Conservation (phyloP, 345 rosid genomes). For the Aurinia saxatilis region DNA sequence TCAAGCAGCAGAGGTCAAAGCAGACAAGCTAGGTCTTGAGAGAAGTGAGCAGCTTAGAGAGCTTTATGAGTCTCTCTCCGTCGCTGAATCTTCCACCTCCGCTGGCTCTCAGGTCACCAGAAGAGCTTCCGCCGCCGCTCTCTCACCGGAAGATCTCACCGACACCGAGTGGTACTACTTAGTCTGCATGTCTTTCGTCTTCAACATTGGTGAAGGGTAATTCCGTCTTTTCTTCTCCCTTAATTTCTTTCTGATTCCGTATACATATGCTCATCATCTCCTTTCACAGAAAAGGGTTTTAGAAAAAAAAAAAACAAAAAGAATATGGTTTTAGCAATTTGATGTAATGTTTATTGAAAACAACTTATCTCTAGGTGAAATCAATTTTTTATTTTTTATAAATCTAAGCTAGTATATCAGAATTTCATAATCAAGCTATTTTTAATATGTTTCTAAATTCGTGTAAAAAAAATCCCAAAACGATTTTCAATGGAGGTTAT, state of each 20-base stretch:
- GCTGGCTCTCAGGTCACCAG: conserved; percentile 27
- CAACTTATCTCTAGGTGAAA: not conserved
- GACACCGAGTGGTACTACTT: conserved; percentile 95
- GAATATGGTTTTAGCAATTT: not conserved
- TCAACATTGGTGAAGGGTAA: conserved; percentile 86
- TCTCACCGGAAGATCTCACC: conserved; percentile 92
- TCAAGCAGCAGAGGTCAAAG: conserved; percentile 64
- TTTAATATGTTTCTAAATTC: not conserved
- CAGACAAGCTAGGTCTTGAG: conserved; percentile 62
- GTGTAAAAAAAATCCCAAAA: not conserved
- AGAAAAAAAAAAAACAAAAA: not conserved
- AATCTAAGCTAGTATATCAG: not conserved
- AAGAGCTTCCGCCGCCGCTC: conserved; percentile 66
- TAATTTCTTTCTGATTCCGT: no score
- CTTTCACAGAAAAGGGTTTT: no score
- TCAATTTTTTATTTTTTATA: not conserved
- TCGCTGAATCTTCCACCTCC: conserved; percentile 49
- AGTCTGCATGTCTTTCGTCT: conserved; percentile 93
- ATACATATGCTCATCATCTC: no score
- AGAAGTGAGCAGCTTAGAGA: conserved; percentile 88
- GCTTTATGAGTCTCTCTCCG: conserved; percentile 64
- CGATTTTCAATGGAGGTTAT: not conserved
- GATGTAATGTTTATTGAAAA: no score
- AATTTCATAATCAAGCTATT: not conserved
- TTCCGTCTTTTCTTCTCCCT: conserved; percentile 5